Evolutionary conservation across 768 basidiomycete species (phyloP), one percentile per base, ranked within the genome.

Genomic region (Psilocybe cubensis): DNA sequence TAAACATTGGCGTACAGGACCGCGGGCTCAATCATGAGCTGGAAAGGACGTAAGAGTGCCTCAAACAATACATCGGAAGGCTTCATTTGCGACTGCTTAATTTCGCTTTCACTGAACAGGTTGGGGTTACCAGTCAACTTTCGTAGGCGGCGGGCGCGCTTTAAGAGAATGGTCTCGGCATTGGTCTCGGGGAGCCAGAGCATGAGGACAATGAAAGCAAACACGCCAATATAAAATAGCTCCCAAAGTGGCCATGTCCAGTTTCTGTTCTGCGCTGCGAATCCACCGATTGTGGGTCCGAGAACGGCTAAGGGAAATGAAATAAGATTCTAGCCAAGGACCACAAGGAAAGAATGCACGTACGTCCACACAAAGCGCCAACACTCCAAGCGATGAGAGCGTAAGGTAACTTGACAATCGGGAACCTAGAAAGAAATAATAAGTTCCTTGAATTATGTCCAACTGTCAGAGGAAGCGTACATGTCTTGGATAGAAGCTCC

Each of bases 1-100:
- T 52, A 52, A 6, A 35, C 17, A 17, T 52, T 42, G 23, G n/a
- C 23, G 21, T 52, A 52, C 1, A 52, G 41, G 14, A 52, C 38
- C 5, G 27, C 35, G 24, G 51, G 51, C 35, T 52, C 51, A 3
- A 42, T 24, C 51, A 52, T 52, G 31, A 52, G 38, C 51, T 52
- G 51, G 51, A 52, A 52, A 18, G 51, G 51, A 9, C 51, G 14
- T 18, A 52, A 25, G 20, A 52, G 51, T 3, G 51, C 35, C 23
- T 40, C 41, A n/a, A 43, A 40, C 6, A 52, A 24, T n/a, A 52
- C 33, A 6, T 41, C 38, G 3, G 51, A 40, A 10, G 21, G 12
- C 35, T 52, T 41, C 51, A 52, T 52, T 14, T 52, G 38, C 2
- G 51, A 17, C 12, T 52, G 51, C 33, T 40, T 52, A 17, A 42